Evolutionary conservation across 2,329 filamentous ascomycete species (phyloP).

Genomic region (Coniochaeta prunicola): DNA sequence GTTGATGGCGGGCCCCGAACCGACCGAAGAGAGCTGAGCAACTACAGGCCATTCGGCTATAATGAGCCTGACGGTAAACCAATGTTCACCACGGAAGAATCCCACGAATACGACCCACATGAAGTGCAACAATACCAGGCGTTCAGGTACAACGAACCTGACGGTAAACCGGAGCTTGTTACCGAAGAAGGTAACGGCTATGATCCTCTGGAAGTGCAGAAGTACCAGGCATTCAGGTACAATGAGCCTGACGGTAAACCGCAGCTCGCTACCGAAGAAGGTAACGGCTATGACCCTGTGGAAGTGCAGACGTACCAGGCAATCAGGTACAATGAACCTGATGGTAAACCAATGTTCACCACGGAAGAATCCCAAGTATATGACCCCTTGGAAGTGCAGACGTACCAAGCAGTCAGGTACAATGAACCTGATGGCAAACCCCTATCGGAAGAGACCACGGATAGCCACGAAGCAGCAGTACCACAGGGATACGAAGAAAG

Average conservation of each 20-base stretch:
- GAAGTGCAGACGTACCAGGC: slow-evolving; percentile 24
- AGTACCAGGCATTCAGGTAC: slow-evolving; percentile 26
- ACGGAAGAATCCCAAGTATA: slow-evolving; percentile 4
- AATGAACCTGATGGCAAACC: slow-evolving; percentile 17
- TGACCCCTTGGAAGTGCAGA: slow-evolving; percentile 9
- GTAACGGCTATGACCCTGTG: slow-evolving; percentile 5
- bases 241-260: slow-evolving; percentile 13
- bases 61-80: slow-evolving; percentile 12
- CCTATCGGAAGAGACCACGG: slow-evolving; percentile 3
- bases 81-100: neutral
- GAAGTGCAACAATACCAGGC: slow-evolving; percentile 25
- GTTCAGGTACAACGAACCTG: slow-evolving; percentile 15
- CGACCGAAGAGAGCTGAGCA: slow-evolving; percentile 5
- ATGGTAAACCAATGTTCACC: slow-evolving; percentile 9
- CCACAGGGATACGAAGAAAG: slow-evolving; percentile 27
- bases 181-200: slow-evolving; percentile 4
- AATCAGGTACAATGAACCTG: slow-evolving; percentile 15
- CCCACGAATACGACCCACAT: slow-evolving; percentile 6
- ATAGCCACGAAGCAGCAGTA: slow-evolving; percentile 26
- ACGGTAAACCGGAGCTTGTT: slow-evolving; percentile 9
- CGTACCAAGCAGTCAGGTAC: slow-evolving; percentile 14
- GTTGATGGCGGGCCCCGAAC: neutral
- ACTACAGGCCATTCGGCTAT: slow-evolving; percentile 8
- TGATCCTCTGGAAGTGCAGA: slow-evolving; percentile 7
- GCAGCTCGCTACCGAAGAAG: neutral